phyloP scores from a whole-genome alignment of 805 yeast genomes.

The Lachancea sp. region DNA sequence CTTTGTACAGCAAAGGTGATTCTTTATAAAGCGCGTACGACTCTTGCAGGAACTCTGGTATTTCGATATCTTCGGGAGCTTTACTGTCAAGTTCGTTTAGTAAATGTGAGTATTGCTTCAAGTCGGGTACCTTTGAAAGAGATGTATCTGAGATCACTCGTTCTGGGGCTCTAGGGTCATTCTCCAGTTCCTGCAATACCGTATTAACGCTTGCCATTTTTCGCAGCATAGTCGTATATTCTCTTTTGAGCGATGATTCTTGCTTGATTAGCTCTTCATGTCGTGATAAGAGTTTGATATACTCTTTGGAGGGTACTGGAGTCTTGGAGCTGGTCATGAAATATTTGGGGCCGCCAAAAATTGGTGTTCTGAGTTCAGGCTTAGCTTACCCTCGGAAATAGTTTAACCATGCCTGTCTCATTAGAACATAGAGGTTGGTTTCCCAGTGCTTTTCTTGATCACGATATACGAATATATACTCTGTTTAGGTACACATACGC shows the following conservation, averaged over 20 bases:
- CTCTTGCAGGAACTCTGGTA: slow-evolving; percentile 25
- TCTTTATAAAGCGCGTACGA: slow-evolving; percentile 25
- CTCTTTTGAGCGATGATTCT: slow-evolving; percentile 25
- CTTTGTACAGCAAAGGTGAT: slow-evolving; percentile 29
- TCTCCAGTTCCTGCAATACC: slow-evolving; percentile 16
- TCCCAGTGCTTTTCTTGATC: too few species aligned
- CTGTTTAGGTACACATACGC: too few species aligned
- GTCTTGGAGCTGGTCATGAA: slow-evolving; percentile 7
- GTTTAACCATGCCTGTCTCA: too few species aligned
- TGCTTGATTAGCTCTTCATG: slow-evolving; percentile 31
- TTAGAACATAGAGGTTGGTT: too few species aligned
- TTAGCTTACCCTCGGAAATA: too few species aligned
- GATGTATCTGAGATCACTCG: slow-evolving; percentile 15
- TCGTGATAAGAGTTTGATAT: slow-evolving; percentile 17
- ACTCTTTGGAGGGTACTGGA: slow-evolving; percentile 7
- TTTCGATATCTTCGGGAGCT: slow-evolving; percentile 11
- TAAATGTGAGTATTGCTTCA: slow-evolving; percentile 23
- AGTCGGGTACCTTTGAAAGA: slow-evolving; percentile 19
- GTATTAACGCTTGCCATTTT: slow-evolving; percentile 25
- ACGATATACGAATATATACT: too few species aligned
- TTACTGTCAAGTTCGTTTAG: slow-evolving; percentile 9
- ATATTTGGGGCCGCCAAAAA: background rate
- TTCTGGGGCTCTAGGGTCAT: slow-evolving; percentile 9
- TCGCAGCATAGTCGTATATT: slow-evolving; percentile 29
- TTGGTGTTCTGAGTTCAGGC: too few species aligned